Conservation (phyloP, 352 stramenopile species). For the Thraustochytrium sp. region DNA sequence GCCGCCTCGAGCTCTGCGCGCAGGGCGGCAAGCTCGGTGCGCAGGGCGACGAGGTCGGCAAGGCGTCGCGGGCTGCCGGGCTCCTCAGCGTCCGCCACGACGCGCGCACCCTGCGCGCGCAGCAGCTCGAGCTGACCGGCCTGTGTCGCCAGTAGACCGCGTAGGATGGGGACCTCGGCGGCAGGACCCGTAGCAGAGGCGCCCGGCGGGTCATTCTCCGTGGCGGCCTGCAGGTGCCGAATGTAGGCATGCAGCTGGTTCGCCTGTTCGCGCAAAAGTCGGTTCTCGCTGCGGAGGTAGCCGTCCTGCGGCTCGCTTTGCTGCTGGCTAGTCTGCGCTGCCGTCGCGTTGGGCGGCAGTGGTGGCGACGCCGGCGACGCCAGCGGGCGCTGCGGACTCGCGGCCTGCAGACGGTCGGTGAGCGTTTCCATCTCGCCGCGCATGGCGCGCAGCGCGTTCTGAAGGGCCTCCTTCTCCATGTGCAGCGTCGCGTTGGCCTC, state of each 20-base stretch:
- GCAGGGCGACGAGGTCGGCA: background rate
- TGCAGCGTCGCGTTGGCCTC: background rate
- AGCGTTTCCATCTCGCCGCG: slow-evolving; percentile 12
- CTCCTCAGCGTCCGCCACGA: background rate
- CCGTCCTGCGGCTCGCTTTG: too few species aligned
- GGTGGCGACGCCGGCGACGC: too few species aligned
- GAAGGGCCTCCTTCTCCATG: slow-evolving; percentile 4
- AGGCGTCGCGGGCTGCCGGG: background rate
- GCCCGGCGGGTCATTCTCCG: background rate
- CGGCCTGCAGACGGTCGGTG: background rate
- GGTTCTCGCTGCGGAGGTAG: background rate
- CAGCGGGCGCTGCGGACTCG: too few species aligned
- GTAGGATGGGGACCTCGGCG: background rate
- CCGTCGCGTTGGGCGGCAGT: too few species aligned
- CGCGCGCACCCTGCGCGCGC: too few species aligned
- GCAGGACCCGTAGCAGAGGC: background rate
- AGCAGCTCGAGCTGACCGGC: too few species aligned
- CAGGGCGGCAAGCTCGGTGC: background rate
- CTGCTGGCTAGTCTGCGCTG: too few species aligned
- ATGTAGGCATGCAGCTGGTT: background rate
- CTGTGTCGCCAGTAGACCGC: too few species aligned
- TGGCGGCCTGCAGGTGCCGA: background rate
- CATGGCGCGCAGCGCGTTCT: background rate
- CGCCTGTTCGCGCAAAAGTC: background rate
- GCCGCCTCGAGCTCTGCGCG: background rate